Conservation (phyloP, 768 basidiomycete genomes). For the Phylloporus arenicola region DNA sequence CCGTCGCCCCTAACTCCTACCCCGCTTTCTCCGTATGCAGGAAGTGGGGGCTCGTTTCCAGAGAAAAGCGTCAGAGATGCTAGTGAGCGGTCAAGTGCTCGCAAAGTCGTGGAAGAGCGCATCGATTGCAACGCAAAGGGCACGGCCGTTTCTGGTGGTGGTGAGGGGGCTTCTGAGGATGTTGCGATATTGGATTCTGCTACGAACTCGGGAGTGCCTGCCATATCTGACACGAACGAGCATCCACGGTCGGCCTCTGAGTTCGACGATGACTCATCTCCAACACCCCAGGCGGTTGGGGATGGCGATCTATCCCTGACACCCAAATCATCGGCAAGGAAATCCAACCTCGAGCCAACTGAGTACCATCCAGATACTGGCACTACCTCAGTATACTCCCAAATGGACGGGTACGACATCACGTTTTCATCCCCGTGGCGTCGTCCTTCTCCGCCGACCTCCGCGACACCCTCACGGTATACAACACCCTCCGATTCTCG, state of each 20-base stretch:
- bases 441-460: not conserved
- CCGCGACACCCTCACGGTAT: conserved; percentile 1
- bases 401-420: not conserved
- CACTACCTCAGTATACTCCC: not conserved
- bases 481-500: conserved; percentile 7
- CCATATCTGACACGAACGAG: not conserved
- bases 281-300: not conserved
- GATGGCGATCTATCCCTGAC: not conserved
- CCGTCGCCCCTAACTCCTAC: conserved; percentile 5
- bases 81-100: not conserved
- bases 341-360: not conserved
- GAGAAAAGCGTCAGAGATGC: not conserved
- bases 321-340: not conserved
- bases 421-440: not conserved
- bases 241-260: not conserved
- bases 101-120: not conserved
- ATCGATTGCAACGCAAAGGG: not conserved
- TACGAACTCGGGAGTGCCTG: not conserved
- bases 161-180: not conserved
- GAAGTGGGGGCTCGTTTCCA: not conserved
- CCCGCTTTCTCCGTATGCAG: not conserved
- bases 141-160: not conserved
- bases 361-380: not conserved
- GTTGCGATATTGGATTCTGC: not conserved
- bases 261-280: not conserved